Evolutionary conservation across 805 yeast genomes (phyloP), one percentile per base, ranked within the genome.

Genomic region (Clavispora phyllophila): DNA sequence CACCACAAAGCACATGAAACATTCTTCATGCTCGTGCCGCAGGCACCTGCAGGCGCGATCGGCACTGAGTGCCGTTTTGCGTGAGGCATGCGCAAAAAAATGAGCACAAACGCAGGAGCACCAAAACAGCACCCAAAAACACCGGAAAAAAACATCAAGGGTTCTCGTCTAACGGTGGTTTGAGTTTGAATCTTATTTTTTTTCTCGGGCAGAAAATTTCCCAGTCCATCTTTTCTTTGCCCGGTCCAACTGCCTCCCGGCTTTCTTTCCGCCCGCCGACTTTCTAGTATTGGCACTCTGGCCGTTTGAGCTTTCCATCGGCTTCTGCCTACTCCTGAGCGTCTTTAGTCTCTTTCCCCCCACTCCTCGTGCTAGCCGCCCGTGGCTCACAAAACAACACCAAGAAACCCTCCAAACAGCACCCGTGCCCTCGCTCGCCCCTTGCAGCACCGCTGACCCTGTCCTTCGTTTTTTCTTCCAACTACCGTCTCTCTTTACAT

Each of bases 401-500:
- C 7, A 22, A 22, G 23, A 5, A 22, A 22, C 23, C 23, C 5
- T 22, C 23, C 5, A 5, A 8, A 22, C 23, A 5, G 23, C 23
- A 4, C 13, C 9, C 29, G 4, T 4, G 15, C 4, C 9, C 14
- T 6, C 27, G 14, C 24, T 12, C 36, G n/a, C n/a, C n/a, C n/a
- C n/a, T n/a, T n/a, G n/a, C 36, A 20, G 15, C 24, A 18, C 29
- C 37, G 28, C 29, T 37, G 23, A 12, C 9, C 33, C 25, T 22
- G 22, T n/a, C 40, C 7, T 13, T 14, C 40, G 34, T 22, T 33
- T 19, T 24, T 44, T 18, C 32, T 39, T 45, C 59, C 51, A 47
- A 57, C 62, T 48, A 42, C 52, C 46, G 62, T 57, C 62, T 39
- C 49, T 57, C 62, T 44, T 56, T 47, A 43, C 24, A 32, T 18